Evolutionary conservation across 2,329 filamentous ascomycete species (phyloP), one percentile per base, ranked within the genome.

Genomic region (Biscogniauxia mediterranea): DNA sequence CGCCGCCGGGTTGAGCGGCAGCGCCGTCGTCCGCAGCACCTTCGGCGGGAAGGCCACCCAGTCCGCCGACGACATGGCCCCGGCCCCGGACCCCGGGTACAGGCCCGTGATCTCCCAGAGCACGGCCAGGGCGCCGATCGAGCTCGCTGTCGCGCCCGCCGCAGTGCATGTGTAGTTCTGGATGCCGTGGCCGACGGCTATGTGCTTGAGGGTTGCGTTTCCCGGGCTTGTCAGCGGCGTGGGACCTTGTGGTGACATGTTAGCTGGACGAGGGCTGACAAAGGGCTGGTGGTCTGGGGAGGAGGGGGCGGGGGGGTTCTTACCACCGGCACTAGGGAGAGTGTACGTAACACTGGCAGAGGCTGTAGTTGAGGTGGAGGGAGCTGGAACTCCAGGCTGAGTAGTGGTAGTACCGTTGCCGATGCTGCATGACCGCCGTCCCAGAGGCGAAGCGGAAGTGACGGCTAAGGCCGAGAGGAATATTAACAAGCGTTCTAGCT

Each of bases 91-190:
- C 21, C 77, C 76, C 0, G 84, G 83, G 72, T 82, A 85, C n/a
- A 86, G 75, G 3, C 65, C 32, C 13, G 80, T 82, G 65, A 81
- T 76, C 68, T 88, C 85, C 80, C 85, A 87, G 62, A 88, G 81
- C 58, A 83, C 81, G 63, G 86, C 86, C 23, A 87, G 77, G 54
- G 86, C 86, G 53, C 86, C 85, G 20, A 76, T 72, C n/a, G 80
- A 73, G 5, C 68, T 68, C 28, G 80, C 76, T 0, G 68, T 66
- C 2, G 71, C 73, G 9, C 75, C 72, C 17, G 69, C 64, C 13
- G 69, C 59, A 28, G 68, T 71, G 75, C 87, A 90, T 46, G 84
- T 87, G 79, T 90, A 90, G 81, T 90, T 90, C 70, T 90, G 87
- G 68, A 87, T 83, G 60, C 87, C 87, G 67, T 87, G 82, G 66